Percentiles rank a stretch among this genome's conserved stretches.
Conservation (phyloP, 2,329 filamentous ascomycete genomes). For the Trichoderma koningii region DNA sequence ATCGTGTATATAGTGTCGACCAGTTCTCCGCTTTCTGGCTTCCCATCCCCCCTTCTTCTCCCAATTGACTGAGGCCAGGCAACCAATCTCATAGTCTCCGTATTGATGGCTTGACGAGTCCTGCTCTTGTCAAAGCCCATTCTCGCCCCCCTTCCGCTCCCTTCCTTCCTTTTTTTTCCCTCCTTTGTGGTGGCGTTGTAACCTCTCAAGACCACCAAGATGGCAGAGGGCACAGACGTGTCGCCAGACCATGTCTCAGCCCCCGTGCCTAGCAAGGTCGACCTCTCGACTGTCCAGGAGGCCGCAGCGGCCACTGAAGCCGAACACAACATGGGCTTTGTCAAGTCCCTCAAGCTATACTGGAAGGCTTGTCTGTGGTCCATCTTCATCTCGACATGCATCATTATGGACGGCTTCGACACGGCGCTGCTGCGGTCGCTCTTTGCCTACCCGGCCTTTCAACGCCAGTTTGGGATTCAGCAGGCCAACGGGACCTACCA, state of each 20-base stretch:
- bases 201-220: background rate
- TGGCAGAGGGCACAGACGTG: slow-evolving; percentile 1
- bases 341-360: slow-evolving; percentile 45
- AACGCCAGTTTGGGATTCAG: slow-evolving; percentile 43
- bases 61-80: background rate
- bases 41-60: background rate
- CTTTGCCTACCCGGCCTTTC: slow-evolving; percentile 45
- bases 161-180: too few species aligned
- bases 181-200: too few species aligned
- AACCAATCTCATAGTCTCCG: background rate
- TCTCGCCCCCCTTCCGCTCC: background rate
- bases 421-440: slow-evolving; percentile 44
- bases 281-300: slow-evolving; percentile 29
- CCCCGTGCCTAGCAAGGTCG: slow-evolving; percentile 23
- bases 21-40: background rate
- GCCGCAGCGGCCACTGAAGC: slow-evolving; percentile 37
- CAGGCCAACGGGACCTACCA: slow-evolving; percentile 46
- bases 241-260: background rate
- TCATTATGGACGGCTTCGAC: slow-evolving; percentile 49
- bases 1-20: background rate
- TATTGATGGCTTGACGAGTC: background rate
- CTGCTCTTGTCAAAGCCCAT: background rate
- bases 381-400: slow-evolving; percentile 42
- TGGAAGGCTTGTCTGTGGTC: slow-evolving; percentile 43
- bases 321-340: slow-evolving; percentile 40